Evolutionary conservation across 75 land plant genomes (phyloP), one percentile per base, ranked within the genome.

Genomic region (Cupressus sempervirens): DNA sequence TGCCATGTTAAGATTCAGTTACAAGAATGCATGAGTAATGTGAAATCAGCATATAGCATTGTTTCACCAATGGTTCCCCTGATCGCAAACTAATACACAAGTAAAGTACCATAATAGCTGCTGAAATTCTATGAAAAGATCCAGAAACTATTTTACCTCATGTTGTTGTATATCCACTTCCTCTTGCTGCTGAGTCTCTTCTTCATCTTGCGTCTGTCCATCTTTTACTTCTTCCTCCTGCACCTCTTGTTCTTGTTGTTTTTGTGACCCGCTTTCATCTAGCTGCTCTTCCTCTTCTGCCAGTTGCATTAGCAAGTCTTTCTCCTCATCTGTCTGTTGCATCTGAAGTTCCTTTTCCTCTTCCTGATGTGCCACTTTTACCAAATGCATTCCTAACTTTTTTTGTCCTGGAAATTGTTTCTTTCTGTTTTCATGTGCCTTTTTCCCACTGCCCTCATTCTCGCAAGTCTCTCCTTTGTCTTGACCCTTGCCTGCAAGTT

Each of bases 121-220:
- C 23, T 79, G 30, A 26, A 45, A 43, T 29, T 41, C 29, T 0
- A 79, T 45, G 46, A 79, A 79, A 13, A 18, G 79, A 79, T 18
- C 26, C 14, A 43, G 81, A 45, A 9, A 3, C 40, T 11, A 45
- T 8, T 41, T 41, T 79, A 79, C 81, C 81, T 79, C 81, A 10
- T 79, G 50, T 79, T 77, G 81, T 9, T 79, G 81, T 45, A 23
- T 26, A 79, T 79, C 81, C 29, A 46, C 81, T 79, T 79, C 74
- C 14, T 70, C 81, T 79, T 79, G 81, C 32, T 41, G 81, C 12
- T 41, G 81, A 11, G 81, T 79, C 48, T 45, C 81, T 79, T 26
- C 81, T 43, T 79, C 81, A 38, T 79, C 81, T 29, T 79, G 81
- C n/a, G 46, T 79, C 45, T 79, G 45, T 45, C 50, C 81, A 70